Evolutionary conservation across 1,284 basidiomycete species (phyloP).

Genomic region (Cryptococcus hybrid): DNA sequence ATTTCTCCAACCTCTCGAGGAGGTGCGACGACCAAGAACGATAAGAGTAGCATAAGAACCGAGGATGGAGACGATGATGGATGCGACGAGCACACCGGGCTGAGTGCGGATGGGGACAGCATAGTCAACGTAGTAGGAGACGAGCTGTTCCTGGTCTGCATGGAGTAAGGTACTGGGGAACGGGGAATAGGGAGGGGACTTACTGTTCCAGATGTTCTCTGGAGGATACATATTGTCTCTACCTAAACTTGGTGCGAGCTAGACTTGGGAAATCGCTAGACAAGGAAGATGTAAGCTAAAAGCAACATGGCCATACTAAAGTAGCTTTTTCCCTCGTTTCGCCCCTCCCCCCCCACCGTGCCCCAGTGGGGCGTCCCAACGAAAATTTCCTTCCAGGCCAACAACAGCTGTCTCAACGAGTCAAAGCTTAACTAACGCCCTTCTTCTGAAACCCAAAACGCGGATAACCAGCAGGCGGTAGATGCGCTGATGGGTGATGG

Average conservation of each 20-base stretch:
- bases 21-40: conserved; percentile 52
- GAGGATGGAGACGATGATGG: conserved; percentile 53
- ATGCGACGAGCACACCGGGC: conserved; percentile 53
- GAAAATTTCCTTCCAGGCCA: too few relatives aligned
- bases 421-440: background rate
- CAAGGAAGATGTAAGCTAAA: too few relatives aligned
- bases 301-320: too few relatives aligned
- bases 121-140: conserved; percentile 44
- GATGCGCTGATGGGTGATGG: too few relatives aligned
- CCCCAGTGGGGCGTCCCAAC: too few relatives aligned
- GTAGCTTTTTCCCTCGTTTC: too few relatives aligned
- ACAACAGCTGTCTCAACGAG: background rate
- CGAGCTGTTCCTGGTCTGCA: conserved; percentile 39
- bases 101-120: conserved; percentile 50
- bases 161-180: conserved; percentile 2
- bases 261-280: too few relatives aligned
- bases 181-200: background rate
- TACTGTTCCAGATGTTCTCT: conserved; percentile 32
- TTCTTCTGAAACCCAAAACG: background rate
- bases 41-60: conserved; percentile 55
- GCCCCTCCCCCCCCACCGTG: too few relatives aligned
- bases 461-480: too few relatives aligned
- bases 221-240: conserved; percentile 20
- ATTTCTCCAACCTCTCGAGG: conserved; percentile 50
- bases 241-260: too few relatives aligned